Conservation (phyloP, 768 basidiomycete species). For the Termitomyces sp. region DNA sequence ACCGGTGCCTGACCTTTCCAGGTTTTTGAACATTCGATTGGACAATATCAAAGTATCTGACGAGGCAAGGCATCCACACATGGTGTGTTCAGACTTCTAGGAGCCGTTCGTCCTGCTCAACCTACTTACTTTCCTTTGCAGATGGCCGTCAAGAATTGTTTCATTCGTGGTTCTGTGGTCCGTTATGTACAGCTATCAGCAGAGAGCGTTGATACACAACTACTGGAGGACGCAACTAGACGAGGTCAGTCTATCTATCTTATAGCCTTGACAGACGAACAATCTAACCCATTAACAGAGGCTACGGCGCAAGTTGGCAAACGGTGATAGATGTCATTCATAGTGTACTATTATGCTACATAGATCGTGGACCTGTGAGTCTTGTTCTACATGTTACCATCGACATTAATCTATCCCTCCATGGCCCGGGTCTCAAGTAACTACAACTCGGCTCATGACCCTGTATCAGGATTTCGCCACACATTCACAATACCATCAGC, state of each 20-base stretch:
- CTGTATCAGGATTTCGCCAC: conserved; percentile 56
- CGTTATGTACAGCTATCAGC: conserved; percentile 95
- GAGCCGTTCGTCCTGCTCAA: neutral
- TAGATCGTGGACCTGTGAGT: conserved; percentile 8
- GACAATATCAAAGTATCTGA: conserved; percentile 93
- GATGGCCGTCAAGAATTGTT: conserved; percentile 99
- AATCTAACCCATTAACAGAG: conserved; percentile 29
- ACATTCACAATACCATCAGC: conserved; percentile 91
- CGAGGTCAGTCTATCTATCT: conserved; percentile 58
- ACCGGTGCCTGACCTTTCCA: conserved; percentile 23
- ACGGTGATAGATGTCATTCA: conserved; percentile 24
- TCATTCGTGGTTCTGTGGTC: conserved; percentile 97
- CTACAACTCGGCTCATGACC: conserved; percentile 1
- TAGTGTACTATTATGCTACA: conserved; percentile 12
- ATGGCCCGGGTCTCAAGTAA: neutral
- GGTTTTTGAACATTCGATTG: conserved; percentile 93
- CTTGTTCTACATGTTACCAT: conserved; percentile 2
- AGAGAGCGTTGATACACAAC: conserved; percentile 90
- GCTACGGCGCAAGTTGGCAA: conserved; percentile 44
- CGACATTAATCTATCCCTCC: conserved; percentile 3
- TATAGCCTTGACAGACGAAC: neutral
- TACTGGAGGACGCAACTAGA: conserved; percentile 94
- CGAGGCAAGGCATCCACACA: conserved; percentile 92
- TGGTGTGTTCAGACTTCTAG: conserved; percentile 51
- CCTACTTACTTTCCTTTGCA: conserved; percentile 24